Evolutionary conservation across 148 eudicot genomes (phyloP).

Genomic region (Gaultheria prostrata): DNA sequence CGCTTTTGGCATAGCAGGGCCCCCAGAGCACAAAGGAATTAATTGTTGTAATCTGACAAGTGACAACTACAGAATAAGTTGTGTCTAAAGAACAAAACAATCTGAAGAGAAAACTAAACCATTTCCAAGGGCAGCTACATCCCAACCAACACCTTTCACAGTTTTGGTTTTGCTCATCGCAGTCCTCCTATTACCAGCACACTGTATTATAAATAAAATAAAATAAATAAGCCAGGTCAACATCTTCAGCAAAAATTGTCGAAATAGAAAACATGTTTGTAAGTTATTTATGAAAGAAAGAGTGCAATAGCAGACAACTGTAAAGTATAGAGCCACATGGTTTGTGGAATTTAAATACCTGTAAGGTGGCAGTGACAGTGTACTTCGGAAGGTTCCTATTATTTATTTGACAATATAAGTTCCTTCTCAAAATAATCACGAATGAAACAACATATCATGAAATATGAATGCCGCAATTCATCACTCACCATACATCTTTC

Average conservation of each 20-base stretch:
- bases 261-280: not conserved
- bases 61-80: conserved; percentile 29
- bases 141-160: conserved; percentile 99
- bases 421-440: conserved; percentile 12
- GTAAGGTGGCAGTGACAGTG: conserved; percentile 74
- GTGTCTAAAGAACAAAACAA: not conserved
- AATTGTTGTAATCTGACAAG: conserved; percentile 19
- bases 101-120: conserved; percentile 43
- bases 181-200: conserved; percentile 98
- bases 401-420: conserved; percentile 2
- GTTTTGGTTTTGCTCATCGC: conserved; percentile 84
- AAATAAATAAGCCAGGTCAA: not conserved
- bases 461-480: not conserved
- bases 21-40: not conserved
- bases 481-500: conserved; percentile 74
- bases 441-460: conserved; percentile 11
- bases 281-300: not conserved
- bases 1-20: not conserved
- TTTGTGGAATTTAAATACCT: conserved; percentile 35
- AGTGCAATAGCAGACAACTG: not conserved
- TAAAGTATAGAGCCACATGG: not conserved
- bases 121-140: conserved; percentile 81
- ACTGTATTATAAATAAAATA: conserved; percentile 38
- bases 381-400: conserved; percentile 83
- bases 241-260: not conserved